phyloP scores from a whole-genome alignment of 306 rosid species.

The Prunus kanzakura region DNA sequence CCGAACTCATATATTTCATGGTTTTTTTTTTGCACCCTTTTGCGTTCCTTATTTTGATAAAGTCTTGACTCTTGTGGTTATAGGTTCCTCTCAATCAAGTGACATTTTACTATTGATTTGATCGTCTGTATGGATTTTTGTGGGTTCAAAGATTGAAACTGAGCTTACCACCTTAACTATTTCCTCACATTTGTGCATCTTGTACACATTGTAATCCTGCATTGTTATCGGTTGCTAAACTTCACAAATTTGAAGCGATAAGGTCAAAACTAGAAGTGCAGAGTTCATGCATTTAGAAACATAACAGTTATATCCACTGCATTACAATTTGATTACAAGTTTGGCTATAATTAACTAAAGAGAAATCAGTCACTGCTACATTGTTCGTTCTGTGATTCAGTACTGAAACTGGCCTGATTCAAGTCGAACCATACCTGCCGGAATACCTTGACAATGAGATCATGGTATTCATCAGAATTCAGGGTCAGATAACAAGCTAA shows the following conservation, averaged over 20 bases:
- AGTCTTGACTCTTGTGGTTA: neutral
- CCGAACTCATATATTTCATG: neutral
- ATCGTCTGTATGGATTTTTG: neutral
- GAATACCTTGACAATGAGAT: constrained; percentile 80
- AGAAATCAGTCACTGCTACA: constrained; percentile 27
- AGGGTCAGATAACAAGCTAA: constrained; percentile 79
- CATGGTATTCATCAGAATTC: constrained; percentile 84
- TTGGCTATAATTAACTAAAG: constrained; percentile 14
- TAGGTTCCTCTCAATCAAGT: neutral
- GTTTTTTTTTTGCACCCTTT: neutral
- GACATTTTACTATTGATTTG: neutral
- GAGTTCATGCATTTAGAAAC: neutral
- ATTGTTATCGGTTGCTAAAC: neutral
- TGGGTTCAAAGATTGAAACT: neutral
- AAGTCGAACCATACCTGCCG: constrained; percentile 84
- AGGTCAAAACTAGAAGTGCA: neutral
- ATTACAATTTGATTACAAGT: constrained; percentile 3
- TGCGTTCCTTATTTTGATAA: neutral
- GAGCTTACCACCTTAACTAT: neutral
- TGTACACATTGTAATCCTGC: neutral
- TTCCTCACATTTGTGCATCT: neutral
- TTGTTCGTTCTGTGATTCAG: constrained; percentile 30
- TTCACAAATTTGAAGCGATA: neutral
- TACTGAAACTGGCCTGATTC: constrained; percentile 38
- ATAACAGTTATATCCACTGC: neutral